phyloP scores from a whole-genome alignment of 2,329 filamentous ascomycete species.

The Penicillium decumbens region DNA sequence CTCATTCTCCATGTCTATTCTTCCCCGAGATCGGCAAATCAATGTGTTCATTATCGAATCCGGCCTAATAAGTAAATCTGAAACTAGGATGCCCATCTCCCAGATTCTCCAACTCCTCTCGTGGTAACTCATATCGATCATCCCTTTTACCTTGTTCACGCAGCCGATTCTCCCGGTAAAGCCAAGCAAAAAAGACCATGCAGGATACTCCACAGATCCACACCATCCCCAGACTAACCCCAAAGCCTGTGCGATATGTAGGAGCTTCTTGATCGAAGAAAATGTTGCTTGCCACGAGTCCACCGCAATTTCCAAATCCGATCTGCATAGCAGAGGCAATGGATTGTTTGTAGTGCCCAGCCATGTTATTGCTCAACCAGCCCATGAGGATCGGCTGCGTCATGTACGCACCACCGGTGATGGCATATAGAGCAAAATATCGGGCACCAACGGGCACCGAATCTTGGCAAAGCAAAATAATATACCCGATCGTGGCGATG shows the following conservation, averaged over 20 bases:
- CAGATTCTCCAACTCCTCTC: conserved; percentile 37
- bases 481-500: conserved; percentile 53
- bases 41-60: neutral
- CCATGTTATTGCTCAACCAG: conserved; percentile 56
- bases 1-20: neutral
- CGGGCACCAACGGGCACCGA: conserved; percentile 47
- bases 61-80: conserved; percentile 32
- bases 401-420: conserved; percentile 53
- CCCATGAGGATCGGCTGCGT: conserved; percentile 53
- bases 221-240: conserved; percentile 29
- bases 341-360: conserved; percentile 55
- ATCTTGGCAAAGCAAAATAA: conserved; percentile 50
- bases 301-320: conserved; percentile 33
- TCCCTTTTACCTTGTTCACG: conserved; percentile 35
- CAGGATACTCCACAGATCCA: conserved; percentile 35
- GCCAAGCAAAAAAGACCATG: conserved; percentile 29
- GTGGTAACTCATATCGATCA: conserved; percentile 30
- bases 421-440: conserved; percentile 54
- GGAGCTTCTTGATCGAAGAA: conserved; percentile 30
- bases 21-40: neutral
- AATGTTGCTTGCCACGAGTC: conserved; percentile 35
- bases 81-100: conserved; percentile 41
- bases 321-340: conserved; percentile 52
- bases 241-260: conserved; percentile 26
- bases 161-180: conserved; percentile 37